Evolutionary conservation across 192 early-diverging fungal genomes (phyloP), one percentile per base, ranked within the genome.

Genomic region (Lunasporangiospora selenospora): DNA sequence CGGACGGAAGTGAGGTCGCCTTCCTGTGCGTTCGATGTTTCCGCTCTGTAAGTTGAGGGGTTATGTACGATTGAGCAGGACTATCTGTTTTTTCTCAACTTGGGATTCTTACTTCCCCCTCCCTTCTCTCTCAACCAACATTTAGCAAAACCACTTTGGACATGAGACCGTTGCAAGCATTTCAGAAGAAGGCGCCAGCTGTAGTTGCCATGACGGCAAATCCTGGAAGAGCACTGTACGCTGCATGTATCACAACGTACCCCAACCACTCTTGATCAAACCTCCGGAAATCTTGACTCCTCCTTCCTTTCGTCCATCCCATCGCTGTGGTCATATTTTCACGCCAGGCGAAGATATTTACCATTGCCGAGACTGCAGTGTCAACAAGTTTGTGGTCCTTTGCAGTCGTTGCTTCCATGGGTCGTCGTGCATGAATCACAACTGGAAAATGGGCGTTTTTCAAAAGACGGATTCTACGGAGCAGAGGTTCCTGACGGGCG

Each of bases 401-500:
- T 71, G 67, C 40, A 62, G 67, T 21, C 43, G 67, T n/a, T 71
- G 67, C 34, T 71, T 71, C 39, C 60, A 57, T 39, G 39, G 15
- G 6, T 71, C 67, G 0, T 39, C 34, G 0, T 71, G 67, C 27
- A 53, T 62, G 4, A 38, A 50, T 11, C 67, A 71, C 32, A 38
- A 33, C 11, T 71, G 67, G 67, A 45, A 40, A 23, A 62, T 52
- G 45, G 58, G 58, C 8, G 52, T 27, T 16, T 71, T 57, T 52
- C 27, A 37, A 11, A 8, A 9, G 4, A 29, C 47, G 2, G 11
- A 32, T 36, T 13, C 19, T 4, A 15, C 4, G n/a, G n/a, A n/a
- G n/a, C n/a, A n/a, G n/a, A n/a, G n/a, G n/a, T n/a, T n/a, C n/a
- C n/a, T n/a, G n/a, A n/a, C n/a, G n/a, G n/a, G n/a, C n/a, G n/a